Percentiles rank a stretch among this genome's conserved stretches.
Conservation (phyloP, 2,329 filamentous ascomycete genomes). For the Alternaria metachromatica region DNA sequence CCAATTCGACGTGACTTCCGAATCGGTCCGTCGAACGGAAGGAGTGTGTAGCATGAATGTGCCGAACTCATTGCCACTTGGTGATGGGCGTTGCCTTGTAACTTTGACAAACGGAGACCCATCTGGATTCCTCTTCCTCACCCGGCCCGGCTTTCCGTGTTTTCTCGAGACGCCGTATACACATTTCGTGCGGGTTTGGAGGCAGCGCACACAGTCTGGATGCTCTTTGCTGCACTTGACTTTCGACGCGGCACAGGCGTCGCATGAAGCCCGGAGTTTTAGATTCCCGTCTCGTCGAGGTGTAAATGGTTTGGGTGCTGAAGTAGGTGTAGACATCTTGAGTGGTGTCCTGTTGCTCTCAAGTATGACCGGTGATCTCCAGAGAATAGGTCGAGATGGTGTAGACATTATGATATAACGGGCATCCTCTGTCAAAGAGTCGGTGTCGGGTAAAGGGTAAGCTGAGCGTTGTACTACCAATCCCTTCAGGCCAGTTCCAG, state of each 20-base stretch:
- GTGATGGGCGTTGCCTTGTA: conserved; percentile 39
- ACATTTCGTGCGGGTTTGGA: conserved; percentile 35
- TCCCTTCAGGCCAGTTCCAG: neutral
- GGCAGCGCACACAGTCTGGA: conserved; percentile 42
- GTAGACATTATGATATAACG: conserved; percentile 28
- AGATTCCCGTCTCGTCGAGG: conserved; percentile 26
- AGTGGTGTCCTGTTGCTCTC: conserved; percentile 15
- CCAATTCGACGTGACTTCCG: conserved; percentile 27
- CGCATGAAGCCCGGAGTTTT: conserved; percentile 47
- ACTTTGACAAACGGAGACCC: conserved; percentile 39
- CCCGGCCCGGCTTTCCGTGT: conserved; percentile 44
- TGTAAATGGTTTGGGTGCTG: conserved; percentile 26
- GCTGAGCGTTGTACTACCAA: conserved; percentile 7
- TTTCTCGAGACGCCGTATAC: conserved; percentile 46
- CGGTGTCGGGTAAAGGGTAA: conserved; percentile 1
- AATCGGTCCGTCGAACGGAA: conserved; percentile 21
- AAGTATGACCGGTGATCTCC: conserved; percentile 26
- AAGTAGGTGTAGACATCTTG: conserved; percentile 25
- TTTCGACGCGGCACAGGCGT: conserved; percentile 48
- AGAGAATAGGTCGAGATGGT: conserved; percentile 27
- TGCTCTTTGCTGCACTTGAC: conserved; percentile 48
- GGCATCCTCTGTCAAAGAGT: conserved; percentile 1
- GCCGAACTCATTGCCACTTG: conserved; percentile 37
- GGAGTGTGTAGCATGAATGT: conserved; percentile 35
- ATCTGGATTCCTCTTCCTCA: conserved; percentile 41